Percentiles rank a stretch among this genome's conserved stretches.
Conservation (phyloP, 1,139 yeast genomes). For the Lodderomyces elongisporus region DNA sequence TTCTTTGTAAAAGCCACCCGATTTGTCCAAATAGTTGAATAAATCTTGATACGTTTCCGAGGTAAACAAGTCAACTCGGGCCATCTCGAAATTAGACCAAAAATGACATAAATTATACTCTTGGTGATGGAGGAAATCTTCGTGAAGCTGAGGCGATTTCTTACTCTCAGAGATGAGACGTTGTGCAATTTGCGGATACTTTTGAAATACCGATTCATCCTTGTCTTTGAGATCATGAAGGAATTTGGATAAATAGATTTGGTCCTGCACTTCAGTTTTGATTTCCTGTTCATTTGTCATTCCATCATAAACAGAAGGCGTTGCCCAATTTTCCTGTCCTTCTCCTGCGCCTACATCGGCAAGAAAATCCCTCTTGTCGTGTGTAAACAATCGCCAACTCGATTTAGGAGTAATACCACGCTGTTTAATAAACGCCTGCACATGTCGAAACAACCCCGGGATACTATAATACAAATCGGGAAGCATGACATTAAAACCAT, state of each 20-base stretch:
- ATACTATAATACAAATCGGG: slow-evolving; percentile 73
- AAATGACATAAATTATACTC: slow-evolving; percentile 81
- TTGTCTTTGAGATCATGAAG: slow-evolving; percentile 16
- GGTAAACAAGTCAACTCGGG: slow-evolving; percentile 67
- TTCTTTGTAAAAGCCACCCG: slow-evolving; percentile 81
- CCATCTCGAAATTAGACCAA: slow-evolving; percentile 94
- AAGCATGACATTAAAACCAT: slow-evolving; percentile 78
- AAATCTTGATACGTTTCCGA: slow-evolving; percentile 59
- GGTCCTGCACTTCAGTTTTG: slow-evolving; percentile 23
- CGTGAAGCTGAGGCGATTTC: slow-evolving; percentile 32
- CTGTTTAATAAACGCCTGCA: slow-evolving; percentile 54
- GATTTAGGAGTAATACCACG: slow-evolving; percentile 45
- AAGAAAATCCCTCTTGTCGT: slow-evolving; percentile 21
- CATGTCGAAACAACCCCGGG: slow-evolving; percentile 72
- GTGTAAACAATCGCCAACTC: slow-evolving; percentile 54
- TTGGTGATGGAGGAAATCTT: slow-evolving; percentile 57
- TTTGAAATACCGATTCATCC: slow-evolving; percentile 15
- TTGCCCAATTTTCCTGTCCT: no score
- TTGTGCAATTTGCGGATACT: slow-evolving; percentile 20
- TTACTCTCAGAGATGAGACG: slow-evolving; percentile 22
- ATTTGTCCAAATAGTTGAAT: slow-evolving; percentile 58
- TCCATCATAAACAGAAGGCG: slow-evolving; percentile 6
- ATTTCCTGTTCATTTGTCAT: slow-evolving; percentile 18
- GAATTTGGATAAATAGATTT: slow-evolving; percentile 22
- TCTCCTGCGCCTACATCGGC: slow-evolving; percentile 16